Percentiles rank a stretch among this genome's conserved stretches.
Evolutionary conservation across 83 land plant genomes (phyloP).

Genomic region (Thuja plicata): DNA sequence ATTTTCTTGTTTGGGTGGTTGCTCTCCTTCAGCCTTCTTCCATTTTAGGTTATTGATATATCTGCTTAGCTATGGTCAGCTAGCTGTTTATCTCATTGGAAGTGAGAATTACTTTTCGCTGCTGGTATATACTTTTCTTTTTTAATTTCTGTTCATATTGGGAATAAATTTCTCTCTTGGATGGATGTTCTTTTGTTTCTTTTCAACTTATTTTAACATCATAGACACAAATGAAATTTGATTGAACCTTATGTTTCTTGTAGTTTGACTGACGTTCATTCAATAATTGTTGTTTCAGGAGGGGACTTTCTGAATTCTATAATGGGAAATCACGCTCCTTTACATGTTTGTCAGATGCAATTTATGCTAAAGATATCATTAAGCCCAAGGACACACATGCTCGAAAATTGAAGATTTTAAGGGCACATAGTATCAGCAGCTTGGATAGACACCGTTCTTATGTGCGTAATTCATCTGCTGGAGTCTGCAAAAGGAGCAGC

Average conservation of each 20-base stretch:
- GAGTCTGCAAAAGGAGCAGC: neutral
- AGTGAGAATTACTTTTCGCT: neutral
- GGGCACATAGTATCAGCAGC: neutral
- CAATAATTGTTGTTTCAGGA: neutral
- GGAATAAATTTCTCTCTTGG: neutral
- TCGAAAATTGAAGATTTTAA: neutral
- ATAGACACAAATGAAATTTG: neutral
- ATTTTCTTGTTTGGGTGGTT: neutral
- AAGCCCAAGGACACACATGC: neutral
- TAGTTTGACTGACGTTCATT: neutral
- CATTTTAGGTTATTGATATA: neutral
- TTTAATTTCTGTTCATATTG: neutral
- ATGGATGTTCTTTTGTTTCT: neutral
- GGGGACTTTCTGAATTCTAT: conserved; percentile 1
- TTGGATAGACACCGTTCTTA: neutral
- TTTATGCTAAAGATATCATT: neutral
- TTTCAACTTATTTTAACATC: neutral
- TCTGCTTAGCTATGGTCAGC: neutral
- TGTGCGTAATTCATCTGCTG: neutral
- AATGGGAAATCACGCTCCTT: conserved; percentile 1
- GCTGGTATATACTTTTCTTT: neutral
- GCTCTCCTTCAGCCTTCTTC: neutral
- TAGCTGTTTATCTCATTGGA: neutral
- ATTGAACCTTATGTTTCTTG: neutral
- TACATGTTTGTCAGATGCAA: neutral